Base-by-base conservation (phyloP, 345 rosid genomes). In the Cardiospermum halicacabum region DNA sequence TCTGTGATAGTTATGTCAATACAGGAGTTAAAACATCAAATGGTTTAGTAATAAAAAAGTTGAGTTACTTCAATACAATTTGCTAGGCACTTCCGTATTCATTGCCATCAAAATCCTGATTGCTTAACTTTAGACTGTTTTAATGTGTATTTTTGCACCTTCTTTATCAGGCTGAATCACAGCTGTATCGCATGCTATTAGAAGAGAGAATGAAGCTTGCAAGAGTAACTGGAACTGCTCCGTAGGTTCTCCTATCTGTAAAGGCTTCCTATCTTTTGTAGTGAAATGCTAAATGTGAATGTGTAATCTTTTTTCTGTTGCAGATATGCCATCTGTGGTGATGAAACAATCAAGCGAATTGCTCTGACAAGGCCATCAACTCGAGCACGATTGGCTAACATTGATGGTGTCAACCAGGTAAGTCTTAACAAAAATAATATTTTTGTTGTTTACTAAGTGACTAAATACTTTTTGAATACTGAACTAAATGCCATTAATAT, bases 401-500 rank as follows among this genome's bases (percentile, higher is more conserved):
- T 77, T 8, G 82, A 77, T 58, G 85, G 85, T 61, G 85, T 81
- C 68, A 81, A 77, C 67, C 85, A 81, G 85, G 82, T 75, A 62
- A 25, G 51, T 56, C 39, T n/a, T 56, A 28, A 28, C n/a, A 13
- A 31, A 27, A 22, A 59, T 25, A 37, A 53, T 5, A 15, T 49
- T 53, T 18, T 31, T 36, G 42, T 50, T 25, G 39, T 62, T 30
- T 59, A 42, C 10, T 40, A 37, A 5, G 24, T 58, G 16, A 3
- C 34, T 11, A 59, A 51, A 13, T 34, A 56, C n/a, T 31, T 47
- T 48, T 10, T 5, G 12, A 45, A 34, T 24, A 22, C 40, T 31
- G 56, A 25, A 39, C 31, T 58, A 39, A 48, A 60, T 6, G 19
- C 71, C 30, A 53, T 39, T 48, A 28, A 26, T 49, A 45, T 64